Base-by-base conservation (phyloP, 805 yeast species). In the Ascoidea asiatica region DNA sequence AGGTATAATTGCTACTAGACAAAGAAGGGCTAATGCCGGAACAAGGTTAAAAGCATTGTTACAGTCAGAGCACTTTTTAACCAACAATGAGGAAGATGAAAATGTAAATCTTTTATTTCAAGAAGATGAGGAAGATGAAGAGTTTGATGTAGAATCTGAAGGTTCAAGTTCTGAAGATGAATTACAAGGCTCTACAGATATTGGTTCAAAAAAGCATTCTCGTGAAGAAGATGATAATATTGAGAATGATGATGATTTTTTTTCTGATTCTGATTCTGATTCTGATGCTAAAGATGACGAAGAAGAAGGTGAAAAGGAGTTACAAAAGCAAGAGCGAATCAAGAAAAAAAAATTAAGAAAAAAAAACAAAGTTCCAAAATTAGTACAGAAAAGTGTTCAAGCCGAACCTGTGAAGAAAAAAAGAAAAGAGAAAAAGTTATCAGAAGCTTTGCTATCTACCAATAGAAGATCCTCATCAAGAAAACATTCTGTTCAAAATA, bases 1-100 rank as follows among this genome's bases (percentile, higher is more conserved):
- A 40, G 70, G 75, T 53, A 68, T 87, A 45, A 81, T 82, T 52
- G 77, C 83, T 19, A 81, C 95, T 3, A 73, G 97, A 49, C 65
- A 76, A 48, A 69, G 86, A 50, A 75, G 98, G 44, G 61, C 87
- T 39, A 92, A 90, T 63, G 98, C 98, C 1, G 98, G 98, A 15
- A 81, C 85, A 43, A 69, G 92, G 44, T 66, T 92, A 57, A 75
- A 76, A 54, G 77, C 77, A 46, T 69, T 92, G 48, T 64, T 92
- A 18, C 82, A 78, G 47, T 70, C 84, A 22, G 83, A 75, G 50
- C 81, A 75, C 41, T 56, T 64, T 6, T 51, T 60, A 1, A 64
- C 59, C 5, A 66, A 65, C 15, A 69, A 66, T 3, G 87, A 85
- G 39, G 95, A 83, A 39, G 94, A 85, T 49, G 88, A 81, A 52